Conservation (phyloP, 305 asterid species). For the Galium porrigens region DNA sequence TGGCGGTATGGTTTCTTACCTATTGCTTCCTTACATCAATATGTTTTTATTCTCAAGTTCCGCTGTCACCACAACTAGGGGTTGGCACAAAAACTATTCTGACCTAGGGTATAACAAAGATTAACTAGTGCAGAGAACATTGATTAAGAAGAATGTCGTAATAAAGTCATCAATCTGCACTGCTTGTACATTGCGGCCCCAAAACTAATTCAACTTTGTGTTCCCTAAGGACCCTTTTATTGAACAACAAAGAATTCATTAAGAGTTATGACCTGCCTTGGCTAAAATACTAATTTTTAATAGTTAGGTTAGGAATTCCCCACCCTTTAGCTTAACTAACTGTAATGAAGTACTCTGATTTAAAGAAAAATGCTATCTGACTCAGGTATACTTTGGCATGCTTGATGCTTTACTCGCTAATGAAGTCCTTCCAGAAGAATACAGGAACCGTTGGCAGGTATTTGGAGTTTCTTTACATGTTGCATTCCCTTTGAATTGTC, state of each 20-base stretch:
- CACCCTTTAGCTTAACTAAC: neutral
- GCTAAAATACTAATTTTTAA: neutral
- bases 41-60: neutral
- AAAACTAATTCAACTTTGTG: neutral
- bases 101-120: neutral
- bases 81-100: neutral
- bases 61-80: neutral
- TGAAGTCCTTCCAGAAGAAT: slow-evolving; percentile 41
- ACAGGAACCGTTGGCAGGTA: slow-evolving; percentile 31
- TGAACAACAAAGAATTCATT: neutral
- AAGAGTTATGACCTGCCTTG: neutral
- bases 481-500: neutral
- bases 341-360: neutral
- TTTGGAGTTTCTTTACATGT: neutral
- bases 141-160: neutral
- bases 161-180: neutral
- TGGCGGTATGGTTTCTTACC: slow-evolving; percentile 27
- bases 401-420: slow-evolving; percentile 34
- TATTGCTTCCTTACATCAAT: neutral
- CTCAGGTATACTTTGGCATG: slow-evolving; percentile 39
- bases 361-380: slow-evolving; percentile 1
- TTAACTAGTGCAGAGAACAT: neutral
- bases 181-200: neutral
- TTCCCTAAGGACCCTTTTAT: neutral
- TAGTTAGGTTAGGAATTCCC: neutral